phyloP scores from a whole-genome alignment of 192 early-diverging fungal genomes.

The Coemansia sp. region DNA sequence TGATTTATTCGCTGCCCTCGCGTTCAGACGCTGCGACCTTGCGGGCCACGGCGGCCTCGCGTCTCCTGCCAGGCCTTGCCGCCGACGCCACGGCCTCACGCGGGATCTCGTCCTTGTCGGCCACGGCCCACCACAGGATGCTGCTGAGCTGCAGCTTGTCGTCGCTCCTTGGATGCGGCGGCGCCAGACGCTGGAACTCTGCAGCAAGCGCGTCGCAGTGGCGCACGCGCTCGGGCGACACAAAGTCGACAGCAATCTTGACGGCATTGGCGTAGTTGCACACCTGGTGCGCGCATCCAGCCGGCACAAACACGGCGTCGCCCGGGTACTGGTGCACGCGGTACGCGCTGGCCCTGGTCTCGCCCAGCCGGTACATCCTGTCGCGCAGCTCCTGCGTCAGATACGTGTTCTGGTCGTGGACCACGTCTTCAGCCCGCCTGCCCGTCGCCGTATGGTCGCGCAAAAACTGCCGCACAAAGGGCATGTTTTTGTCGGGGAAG shows the following conservation, averaged over 20 bases:
- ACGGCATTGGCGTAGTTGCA: conserved; percentile 63
- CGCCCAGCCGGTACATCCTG: conserved; percentile 38
- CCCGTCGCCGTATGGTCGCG: too few species aligned
- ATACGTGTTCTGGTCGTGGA: conserved; percentile 69
- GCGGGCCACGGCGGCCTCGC: too few species aligned
- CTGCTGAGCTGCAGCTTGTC: conserved; percentile 57
- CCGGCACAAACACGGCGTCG: conserved; percentile 75
- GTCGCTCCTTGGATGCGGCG: conserved; percentile 28
- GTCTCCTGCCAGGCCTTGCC: too few species aligned
- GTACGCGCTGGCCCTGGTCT: conserved; percentile 27
- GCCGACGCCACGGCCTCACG: too few species aligned
- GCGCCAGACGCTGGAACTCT: conserved; percentile 52
- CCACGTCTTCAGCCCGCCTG: conserved; percentile 40
- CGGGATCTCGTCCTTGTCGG: conserved; percentile 18
- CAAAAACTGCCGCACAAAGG: conserved; percentile 45
- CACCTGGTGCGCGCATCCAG: conserved; percentile 74
- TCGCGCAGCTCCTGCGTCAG: conserved; percentile 50
- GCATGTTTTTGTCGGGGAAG: conserved; percentile 44
- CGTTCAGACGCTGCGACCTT: too few species aligned
- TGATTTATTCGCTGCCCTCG: too few species aligned
- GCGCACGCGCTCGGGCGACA: conserved; percentile 60
- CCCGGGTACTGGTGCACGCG: conserved; percentile 66
- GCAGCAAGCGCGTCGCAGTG: conserved; percentile 46
- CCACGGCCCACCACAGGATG: conserved; percentile 50
- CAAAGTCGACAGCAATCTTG: conserved; percentile 71